These are phyloP conservation scores for Anacardium occidentale DNA, from an alignment of 345 rosid genomes.

Conservation along the genomic window DNA sequence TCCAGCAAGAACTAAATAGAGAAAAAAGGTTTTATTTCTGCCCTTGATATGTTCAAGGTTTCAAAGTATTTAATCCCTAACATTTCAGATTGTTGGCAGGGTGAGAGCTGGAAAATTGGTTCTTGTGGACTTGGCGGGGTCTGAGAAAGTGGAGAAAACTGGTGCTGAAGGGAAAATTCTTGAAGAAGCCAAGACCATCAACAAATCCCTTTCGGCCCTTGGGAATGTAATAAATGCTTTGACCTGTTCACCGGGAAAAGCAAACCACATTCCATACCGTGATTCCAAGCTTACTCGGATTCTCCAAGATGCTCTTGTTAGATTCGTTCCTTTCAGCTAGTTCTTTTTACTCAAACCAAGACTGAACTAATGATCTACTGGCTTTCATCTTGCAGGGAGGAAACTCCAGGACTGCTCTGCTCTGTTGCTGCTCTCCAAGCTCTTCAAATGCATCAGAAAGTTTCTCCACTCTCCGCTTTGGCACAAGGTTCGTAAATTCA, in stretches of 20 bases:
- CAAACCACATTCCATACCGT: slow-evolving; percentile 72
- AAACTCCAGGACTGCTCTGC: slow-evolving; percentile 69
- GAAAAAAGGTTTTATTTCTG: slow-evolving; percentile 51
- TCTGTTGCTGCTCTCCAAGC: slow-evolving; percentile 95
- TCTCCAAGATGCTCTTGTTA: slow-evolving; percentile 81
- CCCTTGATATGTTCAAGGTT: slow-evolving; percentile 7
- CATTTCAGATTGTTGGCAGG: slow-evolving; percentile 33
- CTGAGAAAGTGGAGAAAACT: slow-evolving; percentile 91
- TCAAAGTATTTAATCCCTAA: slow-evolving; percentile 4
- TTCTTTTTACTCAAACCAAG: not conserved
- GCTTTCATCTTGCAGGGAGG: slow-evolving; percentile 62
- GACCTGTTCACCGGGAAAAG: slow-evolving; percentile 63
- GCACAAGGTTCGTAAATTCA: slow-evolving; percentile 56
- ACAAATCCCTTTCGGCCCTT: slow-evolving; percentile 84
- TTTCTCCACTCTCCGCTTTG: slow-evolving; percentile 86
- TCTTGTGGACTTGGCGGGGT: slow-evolving; percentile 91
- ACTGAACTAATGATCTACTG: slow-evolving; percentile 1
- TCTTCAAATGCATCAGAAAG: slow-evolving; percentile 75
- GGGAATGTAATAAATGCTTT: slow-evolving; percentile 88
- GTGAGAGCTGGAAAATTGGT: slow-evolving; percentile 63
- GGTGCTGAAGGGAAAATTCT: slow-evolving; percentile 95
- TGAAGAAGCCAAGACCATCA: slow-evolving; percentile 92
- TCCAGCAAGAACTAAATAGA: slow-evolving; percentile 51
- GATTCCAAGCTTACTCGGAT: slow-evolving; percentile 95
- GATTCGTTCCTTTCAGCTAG: slow-evolving; percentile 27